Evolutionary conservation across 179 eudicot species (phyloP), one percentile per base, ranked within the genome.

Genomic region (Nepenthes alata): DNA sequence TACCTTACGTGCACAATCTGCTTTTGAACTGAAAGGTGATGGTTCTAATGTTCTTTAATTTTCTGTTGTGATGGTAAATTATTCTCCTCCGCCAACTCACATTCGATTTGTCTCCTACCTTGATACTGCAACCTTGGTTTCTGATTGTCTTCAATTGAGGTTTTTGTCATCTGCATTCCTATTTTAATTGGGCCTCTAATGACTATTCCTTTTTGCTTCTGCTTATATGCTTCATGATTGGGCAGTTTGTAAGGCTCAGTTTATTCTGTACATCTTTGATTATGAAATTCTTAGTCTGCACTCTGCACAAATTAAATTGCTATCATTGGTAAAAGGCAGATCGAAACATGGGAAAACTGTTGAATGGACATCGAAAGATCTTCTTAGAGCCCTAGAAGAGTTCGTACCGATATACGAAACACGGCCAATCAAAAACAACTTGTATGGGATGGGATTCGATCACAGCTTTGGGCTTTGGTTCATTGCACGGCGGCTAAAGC

Each of bases 391-490:
- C 37, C 72, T 93, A 66, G 87, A 87, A 78, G 98, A 93, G 72
- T 93, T 93, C 71, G 76, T 93, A 54, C 96, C 94, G 1, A 83
- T 89, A 68, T 89, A 93, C 63, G 95, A 89, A 78, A 83, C 82
- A 44, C 81, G 98, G 52, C 97, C 96, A 48, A 86, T 89, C 15
- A 81, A 80, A 72, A 93, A 86, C 72, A 89, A 93, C 74, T 80
- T 93, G 96, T 89, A 69, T 67, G 96, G 98, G 58, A 89, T 93
- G 98, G 98, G 98, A 69, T 93, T 93, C 61, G 98, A 93, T 77
- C 98, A 93, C 77, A 93, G 96, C 71, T 93, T 93, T 71, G 98
- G 97, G 63, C 90, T 93, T 48, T 93, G 98, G 98, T 93, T 93
- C 74, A 80, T 93, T 49, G 71, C 97, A 4, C 80, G 82, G 47